These are phyloP conservation scores for Lojkania enalia DNA, from an alignment of 2,329 filamentous ascomycete species.

Conservation along the genomic window DNA sequence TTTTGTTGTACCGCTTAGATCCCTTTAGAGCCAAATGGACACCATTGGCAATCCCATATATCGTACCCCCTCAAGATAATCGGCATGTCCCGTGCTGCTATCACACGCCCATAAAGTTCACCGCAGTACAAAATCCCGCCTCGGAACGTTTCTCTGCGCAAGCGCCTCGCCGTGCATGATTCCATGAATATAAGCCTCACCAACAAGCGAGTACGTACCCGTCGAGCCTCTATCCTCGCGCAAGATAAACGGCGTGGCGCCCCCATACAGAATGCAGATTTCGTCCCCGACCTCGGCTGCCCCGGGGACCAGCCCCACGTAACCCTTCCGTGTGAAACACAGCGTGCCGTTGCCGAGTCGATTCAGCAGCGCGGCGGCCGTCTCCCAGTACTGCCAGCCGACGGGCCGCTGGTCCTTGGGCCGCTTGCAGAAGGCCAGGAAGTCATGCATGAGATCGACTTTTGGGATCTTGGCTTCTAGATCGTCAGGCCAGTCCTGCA, in stretches of 20 bases:
- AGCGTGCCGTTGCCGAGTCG: background rate
- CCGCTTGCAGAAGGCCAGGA: background rate
- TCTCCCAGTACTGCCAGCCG: conserved; percentile 1
- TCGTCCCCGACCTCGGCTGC: background rate
- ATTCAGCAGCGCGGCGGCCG: background rate
- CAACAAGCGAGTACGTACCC: background rate
- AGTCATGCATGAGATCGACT: background rate
- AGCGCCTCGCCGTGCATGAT: conserved; percentile 2
- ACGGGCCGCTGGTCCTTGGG: background rate
- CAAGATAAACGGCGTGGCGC: background rate
- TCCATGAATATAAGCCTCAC: conserved; percentile 1
- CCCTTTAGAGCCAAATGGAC: too few relatives aligned
- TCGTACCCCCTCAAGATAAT: too few relatives aligned
- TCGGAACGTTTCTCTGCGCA: too few relatives aligned
- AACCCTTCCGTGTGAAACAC: conserved; percentile 1
- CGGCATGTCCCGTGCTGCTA: too few relatives aligned
- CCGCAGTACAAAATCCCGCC: too few relatives aligned
- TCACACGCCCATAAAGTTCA: too few relatives aligned
- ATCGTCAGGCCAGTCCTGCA: background rate
- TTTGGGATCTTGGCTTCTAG: background rate
- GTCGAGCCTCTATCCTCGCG: background rate
- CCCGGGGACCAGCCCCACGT: background rate
- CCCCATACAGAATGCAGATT: background rate
- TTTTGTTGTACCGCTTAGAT: too few relatives aligned
- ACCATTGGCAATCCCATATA: too few relatives aligned